phyloP scores from a whole-genome alignment of 805 yeast genomes.

The Candida coleopterorum region DNA sequence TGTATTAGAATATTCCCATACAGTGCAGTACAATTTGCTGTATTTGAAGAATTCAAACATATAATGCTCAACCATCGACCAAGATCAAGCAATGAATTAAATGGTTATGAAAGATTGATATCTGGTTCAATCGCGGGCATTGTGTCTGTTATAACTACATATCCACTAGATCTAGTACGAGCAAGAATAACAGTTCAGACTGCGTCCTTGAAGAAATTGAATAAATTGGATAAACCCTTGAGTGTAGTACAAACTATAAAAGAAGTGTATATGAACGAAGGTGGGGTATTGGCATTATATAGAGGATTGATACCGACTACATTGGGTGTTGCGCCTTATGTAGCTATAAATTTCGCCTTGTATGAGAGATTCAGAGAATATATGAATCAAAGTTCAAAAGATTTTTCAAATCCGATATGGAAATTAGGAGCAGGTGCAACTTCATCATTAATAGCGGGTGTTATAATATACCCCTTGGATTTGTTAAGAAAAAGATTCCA shows the following conservation, averaged over 20 bases:
- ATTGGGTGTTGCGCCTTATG: conserved; percentile 93
- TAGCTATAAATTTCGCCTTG: conserved; percentile 85
- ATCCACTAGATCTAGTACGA: conserved; percentile 87
- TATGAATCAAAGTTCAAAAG: conserved; percentile 30
- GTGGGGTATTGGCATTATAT: conserved; percentile 74
- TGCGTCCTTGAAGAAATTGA: conserved; percentile 53
- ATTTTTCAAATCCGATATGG: conserved; percentile 44
- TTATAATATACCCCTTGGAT: conserved; percentile 88
- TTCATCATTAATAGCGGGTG: conserved; percentile 87
- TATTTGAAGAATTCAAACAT: conserved; percentile 61
- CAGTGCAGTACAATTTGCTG: conserved; percentile 89
- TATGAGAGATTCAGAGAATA: conserved; percentile 76
- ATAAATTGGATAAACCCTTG: conserved; percentile 52
- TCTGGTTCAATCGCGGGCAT: conserved; percentile 84
- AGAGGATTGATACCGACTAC: conserved; percentile 89
- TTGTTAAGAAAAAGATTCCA: conserved; percentile 85
- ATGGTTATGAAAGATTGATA: conserved; percentile 54
- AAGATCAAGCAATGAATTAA: conserved; percentile 27
- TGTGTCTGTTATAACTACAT: conserved; percentile 74
- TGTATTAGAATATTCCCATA: conserved; percentile 90
- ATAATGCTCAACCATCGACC: conserved; percentile 19
- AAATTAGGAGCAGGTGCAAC: conserved; percentile 77
- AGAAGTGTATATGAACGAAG: conserved; percentile 68
- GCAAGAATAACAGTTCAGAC: conserved; percentile 89
- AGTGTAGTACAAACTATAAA: conserved; percentile 58